A percentile compares a stretch with the other conserved stretches of the same genome.
phyloP scores from a whole-genome alignment of 306 rosid genomes.

The Cicer bijugum region DNA sequence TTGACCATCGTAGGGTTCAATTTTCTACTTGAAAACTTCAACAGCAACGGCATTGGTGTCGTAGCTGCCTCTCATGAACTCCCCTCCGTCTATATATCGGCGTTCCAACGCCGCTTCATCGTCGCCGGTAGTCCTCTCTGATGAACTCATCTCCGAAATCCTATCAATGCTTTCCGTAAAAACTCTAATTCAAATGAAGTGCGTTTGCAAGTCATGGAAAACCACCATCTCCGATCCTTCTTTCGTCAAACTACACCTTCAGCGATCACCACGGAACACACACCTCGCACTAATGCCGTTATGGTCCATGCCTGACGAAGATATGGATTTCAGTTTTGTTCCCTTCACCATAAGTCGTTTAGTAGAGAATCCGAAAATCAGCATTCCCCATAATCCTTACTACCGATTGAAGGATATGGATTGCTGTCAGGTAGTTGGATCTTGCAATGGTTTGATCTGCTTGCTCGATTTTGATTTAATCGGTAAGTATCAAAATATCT shows the following conservation, averaged over 20 bases:
- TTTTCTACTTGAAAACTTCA: too few relatives aligned
- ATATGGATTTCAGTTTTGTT: background rate
- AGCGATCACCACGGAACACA: background rate
- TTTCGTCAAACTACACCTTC: background rate
- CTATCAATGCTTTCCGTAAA: background rate
- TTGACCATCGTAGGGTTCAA: too few relatives aligned
- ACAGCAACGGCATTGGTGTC: too few relatives aligned
- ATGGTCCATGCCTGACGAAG: background rate
- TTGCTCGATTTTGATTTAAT: background rate
- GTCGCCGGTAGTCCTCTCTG: background rate
- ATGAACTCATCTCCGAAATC: background rate
- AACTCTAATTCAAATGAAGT: background rate
- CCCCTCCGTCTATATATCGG: too few relatives aligned
- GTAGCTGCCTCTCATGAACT: too few relatives aligned
- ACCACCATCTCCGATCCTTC: background rate
- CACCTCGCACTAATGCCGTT: background rate
- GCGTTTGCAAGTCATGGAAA: background rate
- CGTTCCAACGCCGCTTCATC: too few relatives aligned
- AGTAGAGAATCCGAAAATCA: background rate
- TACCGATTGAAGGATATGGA: background rate
- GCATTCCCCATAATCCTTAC: background rate
- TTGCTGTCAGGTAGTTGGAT: background rate
- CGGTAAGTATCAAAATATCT: background rate
- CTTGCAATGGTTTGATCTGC: conserved; percentile 3
- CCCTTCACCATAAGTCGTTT: background rate